Percentiles rank a stretch among this genome's conserved stretches.
Evolutionary conservation across 352 stramenopile species (phyloP).

Genomic region (Peronospora belbahrii): DNA sequence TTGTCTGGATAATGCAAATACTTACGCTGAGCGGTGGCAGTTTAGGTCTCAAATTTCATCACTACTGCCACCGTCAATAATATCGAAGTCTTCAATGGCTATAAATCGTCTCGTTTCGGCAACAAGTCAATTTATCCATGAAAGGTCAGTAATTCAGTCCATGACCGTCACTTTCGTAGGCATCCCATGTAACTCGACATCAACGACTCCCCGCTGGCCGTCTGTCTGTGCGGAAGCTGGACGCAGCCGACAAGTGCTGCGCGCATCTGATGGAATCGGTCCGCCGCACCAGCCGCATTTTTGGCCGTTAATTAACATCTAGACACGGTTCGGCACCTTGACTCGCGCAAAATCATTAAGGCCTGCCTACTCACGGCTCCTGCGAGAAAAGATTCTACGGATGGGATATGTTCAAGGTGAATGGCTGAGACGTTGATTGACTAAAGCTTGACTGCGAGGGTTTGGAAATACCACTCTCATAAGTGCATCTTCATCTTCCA

Average conservation of each 20-base stretch:
- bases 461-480: too few relatives aligned
- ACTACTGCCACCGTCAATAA: too few relatives aligned
- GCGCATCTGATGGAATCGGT: neutral
- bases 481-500: too few relatives aligned
- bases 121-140: conserved; percentile 1
- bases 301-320: neutral
- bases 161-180: neutral
- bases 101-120: conserved; percentile 1
- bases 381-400: too few relatives aligned
- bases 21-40: too few relatives aligned
- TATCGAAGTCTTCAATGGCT: neutral
- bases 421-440: too few relatives aligned
- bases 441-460: too few relatives aligned
- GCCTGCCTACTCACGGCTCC: too few relatives aligned
- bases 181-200: neutral
- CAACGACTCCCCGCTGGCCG: neutral
- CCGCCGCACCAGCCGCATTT: neutral
- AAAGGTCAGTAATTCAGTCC: neutral
- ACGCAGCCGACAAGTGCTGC: neutral
- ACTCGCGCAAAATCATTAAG: neutral
- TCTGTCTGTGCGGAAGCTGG: neutral
- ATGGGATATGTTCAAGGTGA: too few relatives aligned
- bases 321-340: neutral
- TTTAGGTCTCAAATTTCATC: too few relatives aligned
- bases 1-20: too few relatives aligned